These are phyloP conservation scores for Blastosporella zonata DNA, from an alignment of 1,284 basidiomycete genomes.

Conservation along the genomic window DNA sequence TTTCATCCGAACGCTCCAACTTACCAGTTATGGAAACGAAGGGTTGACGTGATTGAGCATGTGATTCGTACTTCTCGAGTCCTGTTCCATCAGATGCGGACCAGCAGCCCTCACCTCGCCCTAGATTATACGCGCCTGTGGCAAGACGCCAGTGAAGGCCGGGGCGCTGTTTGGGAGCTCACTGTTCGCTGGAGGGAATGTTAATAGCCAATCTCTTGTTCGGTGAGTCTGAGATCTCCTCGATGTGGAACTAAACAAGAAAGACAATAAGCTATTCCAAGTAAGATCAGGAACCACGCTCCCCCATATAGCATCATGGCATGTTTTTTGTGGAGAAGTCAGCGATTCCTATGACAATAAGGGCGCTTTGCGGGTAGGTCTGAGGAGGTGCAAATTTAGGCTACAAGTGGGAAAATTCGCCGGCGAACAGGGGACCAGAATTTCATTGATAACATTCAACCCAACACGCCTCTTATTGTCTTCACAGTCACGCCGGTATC, in stretches of 20 bases:
- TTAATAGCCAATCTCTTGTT: constrained; percentile 19
- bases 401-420: constrained; percentile 24
- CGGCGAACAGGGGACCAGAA: constrained; percentile 22
- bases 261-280: constrained; percentile 30
- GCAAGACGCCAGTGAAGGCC: background rate
- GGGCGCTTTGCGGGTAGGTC: constrained; percentile 25
- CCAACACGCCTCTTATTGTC: constrained; percentile 33
- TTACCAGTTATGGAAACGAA: constrained; percentile 3
- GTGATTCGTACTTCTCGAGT: background rate
- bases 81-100: background rate
- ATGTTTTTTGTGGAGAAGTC: constrained; percentile 12
- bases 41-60: background rate
- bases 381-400: constrained; percentile 24
- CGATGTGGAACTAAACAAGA: constrained; percentile 13
- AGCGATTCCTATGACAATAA: constrained; percentile 30
- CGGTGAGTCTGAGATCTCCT: constrained; percentile 15
- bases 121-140: background rate
- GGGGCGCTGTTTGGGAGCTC: background rate
- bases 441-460: background rate
- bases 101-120: background rate
- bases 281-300: constrained; percentile 36
- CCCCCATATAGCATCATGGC: constrained; percentile 23
- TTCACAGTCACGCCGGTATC: constrained; percentile 23
- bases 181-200: constrained; percentile 1
- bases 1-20: background rate